These are phyloP conservation scores for Lactarius vividus DNA, from an alignment of 768 basidiomycete species.

Conservation along the genomic window DNA sequence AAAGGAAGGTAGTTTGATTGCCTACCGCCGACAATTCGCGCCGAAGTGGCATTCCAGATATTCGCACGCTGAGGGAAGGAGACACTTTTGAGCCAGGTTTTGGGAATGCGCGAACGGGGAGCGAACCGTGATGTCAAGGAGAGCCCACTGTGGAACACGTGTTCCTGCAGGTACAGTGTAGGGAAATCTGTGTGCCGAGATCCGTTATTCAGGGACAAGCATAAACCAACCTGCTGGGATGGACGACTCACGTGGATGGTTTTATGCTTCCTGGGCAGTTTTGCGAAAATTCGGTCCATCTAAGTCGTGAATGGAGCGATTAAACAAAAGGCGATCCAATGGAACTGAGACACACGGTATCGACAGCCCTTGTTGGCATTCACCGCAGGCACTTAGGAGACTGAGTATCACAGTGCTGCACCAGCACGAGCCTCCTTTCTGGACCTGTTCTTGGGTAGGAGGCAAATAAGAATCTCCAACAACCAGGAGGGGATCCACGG, in stretches of 20 bases:
- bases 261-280: background rate
- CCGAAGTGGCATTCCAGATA: background rate
- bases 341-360: background rate
- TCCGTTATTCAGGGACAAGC: background rate
- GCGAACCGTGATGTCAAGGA: slow-evolving; percentile 12
- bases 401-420: background rate
- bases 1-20: background rate
- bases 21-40: slow-evolving; percentile 5
- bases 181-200: slow-evolving; percentile 3
- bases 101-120: background rate
- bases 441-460: background rate
- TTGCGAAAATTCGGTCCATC: background rate
- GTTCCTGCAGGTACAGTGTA: slow-evolving; percentile 12
- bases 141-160: slow-evolving; percentile 17
- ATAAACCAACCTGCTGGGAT: background rate
- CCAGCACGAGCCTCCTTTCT: background rate
- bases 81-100: background rate
- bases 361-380: background rate
- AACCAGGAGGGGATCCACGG: background rate
- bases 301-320: background rate
- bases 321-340: background rate
- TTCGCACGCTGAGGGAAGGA: background rate
- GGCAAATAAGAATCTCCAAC: background rate
- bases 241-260: background rate
- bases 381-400: background rate